Percentiles rank a stretch among this genome's conserved stretches.
phyloP scores from a whole-genome alignment of 139 green algal genomes.

The Asterochloris erici region DNA sequence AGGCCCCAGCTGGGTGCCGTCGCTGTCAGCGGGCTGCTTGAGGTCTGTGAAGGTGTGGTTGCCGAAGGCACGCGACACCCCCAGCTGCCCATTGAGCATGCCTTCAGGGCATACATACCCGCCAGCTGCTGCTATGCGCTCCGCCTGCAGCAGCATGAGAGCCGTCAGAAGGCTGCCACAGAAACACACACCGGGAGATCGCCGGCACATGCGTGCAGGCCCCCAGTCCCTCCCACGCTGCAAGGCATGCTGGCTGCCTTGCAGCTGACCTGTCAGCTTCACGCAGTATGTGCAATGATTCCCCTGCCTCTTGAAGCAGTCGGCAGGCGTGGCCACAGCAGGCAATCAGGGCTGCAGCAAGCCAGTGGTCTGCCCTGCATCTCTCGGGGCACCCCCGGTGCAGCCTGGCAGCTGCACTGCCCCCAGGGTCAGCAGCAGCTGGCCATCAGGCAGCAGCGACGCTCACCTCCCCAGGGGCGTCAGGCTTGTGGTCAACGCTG shows the following conservation, averaged over 20 bases:
- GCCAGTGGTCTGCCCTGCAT: not conserved
- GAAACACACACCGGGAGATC: not conserved
- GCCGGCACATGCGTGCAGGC: not conserved
- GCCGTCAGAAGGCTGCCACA: conserved; percentile 18
- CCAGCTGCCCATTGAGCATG: conserved; percentile 29
- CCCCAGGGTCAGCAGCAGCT: not conserved
- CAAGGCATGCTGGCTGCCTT: too few species aligned
- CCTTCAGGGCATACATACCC: conserved; percentile 26
- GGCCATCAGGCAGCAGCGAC: not conserved
- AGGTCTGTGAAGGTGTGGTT: conserved; percentile 26
- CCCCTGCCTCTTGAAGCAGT: too few species aligned
- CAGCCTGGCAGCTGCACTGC: conserved; percentile 20
- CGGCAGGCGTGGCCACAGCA: too few species aligned
- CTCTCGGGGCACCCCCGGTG: not conserved
- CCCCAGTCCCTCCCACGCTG: too few species aligned
- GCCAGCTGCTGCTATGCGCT: conserved; percentile 21
- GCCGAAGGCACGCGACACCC: conserved; percentile 26
- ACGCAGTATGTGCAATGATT: too few species aligned
- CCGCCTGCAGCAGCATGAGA: not conserved
- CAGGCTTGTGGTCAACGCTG: conserved; percentile 40
- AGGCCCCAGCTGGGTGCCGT: not conserved
- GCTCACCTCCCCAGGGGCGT: not conserved
- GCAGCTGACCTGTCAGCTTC: too few species aligned
- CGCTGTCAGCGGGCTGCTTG: conserved; percentile 1
- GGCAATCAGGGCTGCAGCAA: not conserved